These are phyloP conservation scores for Paracoccidioides brasiliensis DNA, from an alignment of 2,329 filamentous ascomycete species.

Conservation along the genomic window DNA sequence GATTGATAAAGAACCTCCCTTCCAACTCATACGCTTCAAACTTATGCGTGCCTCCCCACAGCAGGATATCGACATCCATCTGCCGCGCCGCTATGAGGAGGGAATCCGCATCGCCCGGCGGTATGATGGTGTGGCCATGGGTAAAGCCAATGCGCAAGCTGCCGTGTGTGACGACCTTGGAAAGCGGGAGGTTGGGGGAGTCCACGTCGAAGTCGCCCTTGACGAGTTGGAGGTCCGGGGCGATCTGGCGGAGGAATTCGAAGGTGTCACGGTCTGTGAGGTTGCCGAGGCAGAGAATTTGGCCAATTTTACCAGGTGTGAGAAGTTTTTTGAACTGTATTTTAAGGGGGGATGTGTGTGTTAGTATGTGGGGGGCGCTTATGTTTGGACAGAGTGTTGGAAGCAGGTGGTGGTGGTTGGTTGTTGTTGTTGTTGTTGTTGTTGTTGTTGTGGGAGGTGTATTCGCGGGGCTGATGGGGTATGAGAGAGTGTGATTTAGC, in stretches of 20 bases:
- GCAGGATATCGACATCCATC: constrained; percentile 57
- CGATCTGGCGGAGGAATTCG: constrained; percentile 63
- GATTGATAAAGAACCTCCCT: constrained; percentile 59
- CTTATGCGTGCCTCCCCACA: constrained; percentile 57
- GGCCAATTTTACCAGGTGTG: constrained; percentile 68
- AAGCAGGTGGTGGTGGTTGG: neutral
- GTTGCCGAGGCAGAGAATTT: constrained; percentile 69
- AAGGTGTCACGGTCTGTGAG: constrained; percentile 68
- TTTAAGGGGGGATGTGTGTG: neutral
- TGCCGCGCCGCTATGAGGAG: constrained; percentile 55
- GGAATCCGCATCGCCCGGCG: constrained; percentile 52
- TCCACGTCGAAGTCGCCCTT: constrained; percentile 59
- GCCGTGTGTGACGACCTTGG: constrained; percentile 58
- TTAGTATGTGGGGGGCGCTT: too few species aligned
- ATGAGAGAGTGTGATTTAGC: constrained; percentile 1
- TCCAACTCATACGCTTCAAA: constrained; percentile 62
- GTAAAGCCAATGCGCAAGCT: constrained; percentile 56
- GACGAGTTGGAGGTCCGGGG: constrained; percentile 58
- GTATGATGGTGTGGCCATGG: constrained; percentile 57
- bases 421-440: neutral
- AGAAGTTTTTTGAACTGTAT: constrained; percentile 74
- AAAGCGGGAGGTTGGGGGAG: constrained; percentile 50
- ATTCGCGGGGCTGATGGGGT: neutral
- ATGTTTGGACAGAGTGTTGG: neutral
- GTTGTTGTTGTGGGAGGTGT: neutral